Conservation (phyloP, 768 basidiomycete genomes). For the Terana coerulea region DNA sequence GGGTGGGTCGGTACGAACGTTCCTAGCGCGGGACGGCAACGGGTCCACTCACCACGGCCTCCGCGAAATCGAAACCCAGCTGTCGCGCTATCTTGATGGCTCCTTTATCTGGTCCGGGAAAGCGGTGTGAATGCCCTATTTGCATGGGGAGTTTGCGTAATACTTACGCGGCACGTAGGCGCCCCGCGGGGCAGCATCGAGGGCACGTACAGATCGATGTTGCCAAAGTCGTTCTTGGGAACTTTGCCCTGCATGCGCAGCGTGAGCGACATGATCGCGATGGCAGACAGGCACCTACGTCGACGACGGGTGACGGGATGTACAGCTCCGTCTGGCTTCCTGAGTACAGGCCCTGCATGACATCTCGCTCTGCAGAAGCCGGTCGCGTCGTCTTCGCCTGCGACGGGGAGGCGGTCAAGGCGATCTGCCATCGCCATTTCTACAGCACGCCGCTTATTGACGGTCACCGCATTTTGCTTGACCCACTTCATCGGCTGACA, state of each 20-base stretch:
- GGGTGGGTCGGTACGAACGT: constrained; percentile 1
- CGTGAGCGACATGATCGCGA: not conserved
- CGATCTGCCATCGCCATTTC: constrained; percentile 49
- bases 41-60: constrained; percentile 84
- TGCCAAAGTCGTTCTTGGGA: constrained; percentile 95
- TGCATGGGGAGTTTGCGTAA: no score
- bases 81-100: constrained; percentile 84
- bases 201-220: constrained; percentile 92
- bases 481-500: constrained; percentile 88
- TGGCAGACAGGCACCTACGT: constrained; percentile 51
- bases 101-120: constrained; percentile 65
- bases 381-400: constrained; percentile 34
- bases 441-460: constrained; percentile 71
- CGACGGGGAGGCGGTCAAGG: constrained; percentile 19
- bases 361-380: constrained; percentile 39
- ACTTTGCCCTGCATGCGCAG: constrained; percentile 66
- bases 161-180: constrained; percentile 87
- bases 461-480: constrained; percentile 80
- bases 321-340: constrained; percentile 82
- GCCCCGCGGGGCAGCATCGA: constrained; percentile 92
- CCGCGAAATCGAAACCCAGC: constrained; percentile 86
- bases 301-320: constrained; percentile 71
- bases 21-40: not conserved
- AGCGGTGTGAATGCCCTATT: no score
- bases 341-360: constrained; percentile 87